phyloP scores from a whole-genome alignment of 768 basidiomycete genomes.

The Fomitopsis serialis region DNA sequence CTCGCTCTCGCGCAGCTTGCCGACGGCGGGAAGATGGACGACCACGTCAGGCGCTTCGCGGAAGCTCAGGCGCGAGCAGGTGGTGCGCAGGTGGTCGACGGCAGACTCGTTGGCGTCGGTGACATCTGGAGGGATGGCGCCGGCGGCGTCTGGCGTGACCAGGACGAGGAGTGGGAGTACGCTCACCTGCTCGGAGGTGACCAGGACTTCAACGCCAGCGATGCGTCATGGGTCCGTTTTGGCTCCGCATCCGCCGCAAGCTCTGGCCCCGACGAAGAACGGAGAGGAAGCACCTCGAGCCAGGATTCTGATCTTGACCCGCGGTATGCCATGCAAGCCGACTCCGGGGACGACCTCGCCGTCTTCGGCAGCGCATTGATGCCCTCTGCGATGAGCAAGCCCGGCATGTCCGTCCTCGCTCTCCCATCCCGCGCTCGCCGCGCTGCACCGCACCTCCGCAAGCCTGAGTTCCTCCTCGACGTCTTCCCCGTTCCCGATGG shows the following conservation, averaged over 20 bases:
- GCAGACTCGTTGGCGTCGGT: conserved; percentile 31
- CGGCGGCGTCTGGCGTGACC: conserved; percentile 67
- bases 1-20: conserved; percentile 65
- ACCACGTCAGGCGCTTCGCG: conserved; percentile 49
- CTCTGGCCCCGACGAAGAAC: conserved; percentile 24
- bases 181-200: conserved; percentile 48
- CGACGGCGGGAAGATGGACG: conserved; percentile 57
- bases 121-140: conserved; percentile 54
- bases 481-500: conserved; percentile 22
- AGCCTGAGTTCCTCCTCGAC: conserved; percentile 31
- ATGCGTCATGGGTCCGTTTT: conserved; percentile 34
- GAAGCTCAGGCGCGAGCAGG: conserved; percentile 45
- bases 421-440: conserved; percentile 30
- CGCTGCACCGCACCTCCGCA: conserved; percentile 31
- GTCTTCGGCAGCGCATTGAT: conserved; percentile 23
- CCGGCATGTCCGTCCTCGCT: conserved; percentile 30
- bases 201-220: conserved; percentile 19
- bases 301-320: conserved; percentile 52
- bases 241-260: conserved; percentile 32
- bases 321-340: conserved; percentile 39
- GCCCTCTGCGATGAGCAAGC: conserved; percentile 25
- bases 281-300: conserved; percentile 43
- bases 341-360: conserved; percentile 28
- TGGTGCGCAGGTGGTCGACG: conserved; percentile 20
- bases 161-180: conserved; percentile 68